A percentile compares a stretch with the other conserved stretches of the same genome.
phyloP scores from a whole-genome alignment of 192 early-diverging fungal genomes.

The Entomortierella parvispora region DNA sequence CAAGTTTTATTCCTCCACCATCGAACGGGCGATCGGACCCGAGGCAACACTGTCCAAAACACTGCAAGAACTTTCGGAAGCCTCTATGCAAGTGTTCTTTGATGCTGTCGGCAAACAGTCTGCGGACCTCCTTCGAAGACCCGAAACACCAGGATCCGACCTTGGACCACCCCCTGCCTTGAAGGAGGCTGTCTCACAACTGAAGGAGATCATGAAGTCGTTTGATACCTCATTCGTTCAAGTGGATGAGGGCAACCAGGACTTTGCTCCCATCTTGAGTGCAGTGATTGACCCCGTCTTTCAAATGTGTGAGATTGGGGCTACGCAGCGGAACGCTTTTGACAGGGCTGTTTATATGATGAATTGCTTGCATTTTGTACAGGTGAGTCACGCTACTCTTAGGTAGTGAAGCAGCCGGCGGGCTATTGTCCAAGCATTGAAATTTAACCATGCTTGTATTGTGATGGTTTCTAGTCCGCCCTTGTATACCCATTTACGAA shows the following conservation, averaged over 20 bases:
- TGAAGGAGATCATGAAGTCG: constrained; percentile 85
- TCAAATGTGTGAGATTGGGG: constrained; percentile 73
- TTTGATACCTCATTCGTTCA: constrained; percentile 78
- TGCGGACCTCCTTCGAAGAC: constrained; percentile 27
- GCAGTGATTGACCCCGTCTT: constrained; percentile 79
- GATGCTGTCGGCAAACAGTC: constrained; percentile 43
- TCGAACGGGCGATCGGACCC: constrained; percentile 66
- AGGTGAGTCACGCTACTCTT: constrained; percentile 55
- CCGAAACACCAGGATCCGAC: constrained; percentile 65
- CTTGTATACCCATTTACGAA: constrained; percentile 76
- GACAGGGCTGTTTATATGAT: constrained; percentile 79
- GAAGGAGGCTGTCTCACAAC: constrained; percentile 72
- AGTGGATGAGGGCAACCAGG: constrained; percentile 60
- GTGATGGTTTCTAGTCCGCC: constrained; percentile 71
- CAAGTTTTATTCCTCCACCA: constrained; percentile 81
- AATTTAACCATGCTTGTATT: too few relatives aligned
- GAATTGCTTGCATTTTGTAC: constrained; percentile 79
- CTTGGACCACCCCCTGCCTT: constrained; percentile 69
- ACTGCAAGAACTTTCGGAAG: constrained; percentile 63
- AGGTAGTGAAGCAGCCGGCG: too few relatives aligned
- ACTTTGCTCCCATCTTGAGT: constrained; percentile 73
- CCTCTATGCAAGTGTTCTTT: constrained; percentile 30
- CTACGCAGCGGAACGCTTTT: constrained; percentile 57
- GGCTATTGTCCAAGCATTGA: too few relatives aligned
- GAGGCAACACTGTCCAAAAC: constrained; percentile 60